phyloP scores from a whole-genome alignment of 768 basidiomycete species.

The Mycena galopus region DNA sequence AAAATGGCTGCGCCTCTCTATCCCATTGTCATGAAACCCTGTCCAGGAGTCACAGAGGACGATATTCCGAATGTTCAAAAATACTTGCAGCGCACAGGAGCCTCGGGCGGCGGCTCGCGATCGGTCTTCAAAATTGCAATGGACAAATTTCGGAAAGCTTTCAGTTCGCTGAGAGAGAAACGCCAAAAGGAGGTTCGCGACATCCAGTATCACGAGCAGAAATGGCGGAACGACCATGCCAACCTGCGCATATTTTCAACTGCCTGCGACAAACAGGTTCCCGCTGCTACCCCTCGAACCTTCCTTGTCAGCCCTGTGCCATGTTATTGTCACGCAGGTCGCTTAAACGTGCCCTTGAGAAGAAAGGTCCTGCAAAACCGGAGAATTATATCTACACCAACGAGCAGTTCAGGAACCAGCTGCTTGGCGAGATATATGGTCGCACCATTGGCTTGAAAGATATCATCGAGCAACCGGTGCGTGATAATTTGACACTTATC shows the following conservation, averaged over 20 bases:
- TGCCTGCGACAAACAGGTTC: not conserved
- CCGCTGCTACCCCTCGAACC: not conserved
- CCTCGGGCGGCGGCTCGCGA: conserved; percentile 8
- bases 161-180: not conserved
- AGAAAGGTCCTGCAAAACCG: conserved; percentile 1
- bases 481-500: not conserved
- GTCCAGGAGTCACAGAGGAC: conserved; percentile 2
- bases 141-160: not conserved
- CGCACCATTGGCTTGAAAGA: not conserved
- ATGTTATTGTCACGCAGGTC: not conserved
- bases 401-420: not conserved
- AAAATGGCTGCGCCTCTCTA: no score
- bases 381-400: not conserved
- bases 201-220: not conserved
- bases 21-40: not conserved
- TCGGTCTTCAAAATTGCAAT: conserved; percentile 15
- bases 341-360: no score
- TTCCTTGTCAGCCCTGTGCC: conserved; percentile 2
- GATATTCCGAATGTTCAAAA: not conserved
- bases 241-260: conserved; percentile 11
- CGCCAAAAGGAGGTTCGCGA: not conserved
- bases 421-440: not conserved
- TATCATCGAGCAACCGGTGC: conserved; percentile 11
- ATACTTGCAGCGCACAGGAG: conserved; percentile 2
- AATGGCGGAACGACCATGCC: conserved; percentile 14